Base-by-base conservation (phyloP, 768 basidiomycete genomes). In the Suillus subaureus region DNA sequence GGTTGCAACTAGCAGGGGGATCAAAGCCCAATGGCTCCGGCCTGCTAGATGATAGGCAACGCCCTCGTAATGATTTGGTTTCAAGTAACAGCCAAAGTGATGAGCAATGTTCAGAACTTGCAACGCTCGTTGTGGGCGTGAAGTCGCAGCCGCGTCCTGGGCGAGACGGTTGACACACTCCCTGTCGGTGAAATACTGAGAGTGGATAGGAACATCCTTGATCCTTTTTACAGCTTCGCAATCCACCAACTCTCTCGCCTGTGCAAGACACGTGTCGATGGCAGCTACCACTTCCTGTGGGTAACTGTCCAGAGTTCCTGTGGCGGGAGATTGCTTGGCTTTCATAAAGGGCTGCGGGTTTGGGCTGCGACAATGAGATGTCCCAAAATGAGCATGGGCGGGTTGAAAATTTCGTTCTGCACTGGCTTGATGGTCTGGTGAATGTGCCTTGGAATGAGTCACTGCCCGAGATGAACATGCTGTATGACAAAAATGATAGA, bases 21-120 rank as follows among this genome's bases (percentile, higher is more conserved):
- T 75, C 15, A 78, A 71, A 40, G 75, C 66, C 90, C 91, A 93
- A 33, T 79, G 72, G 33, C 77, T 79, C 57, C 71, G 71, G 9
- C 75, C 69, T 23, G 87, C 83, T 31, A 91, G 76, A 54, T 79
- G 82, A 71, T 82, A 76, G 45, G 83, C 81, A 42, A 87, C 79
- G 21, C 79, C 69, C 72, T 91, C 88, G 84, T 88, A 92, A 11
- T 82, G 83, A 66, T 81, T 83, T 61, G 82, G 82, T 61, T 82
- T 83, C 68, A 87, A 74, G 11, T 70, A 75, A 71, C 79, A 82
- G 39, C 88, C 89, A 6, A 87, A 74, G 8, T 75, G 69, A 67
- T 83, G 79, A 0, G 87, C 83, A 23, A 90, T 72, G 39, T 70
- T 66, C 67, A 92, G 78, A 9, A 84, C 74, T 21, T 79, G 79